These are phyloP conservation scores for Paramecium biaurelia DNA, from an alignment of 73 alveolate genomes.

Conservation along the genomic window DNA sequence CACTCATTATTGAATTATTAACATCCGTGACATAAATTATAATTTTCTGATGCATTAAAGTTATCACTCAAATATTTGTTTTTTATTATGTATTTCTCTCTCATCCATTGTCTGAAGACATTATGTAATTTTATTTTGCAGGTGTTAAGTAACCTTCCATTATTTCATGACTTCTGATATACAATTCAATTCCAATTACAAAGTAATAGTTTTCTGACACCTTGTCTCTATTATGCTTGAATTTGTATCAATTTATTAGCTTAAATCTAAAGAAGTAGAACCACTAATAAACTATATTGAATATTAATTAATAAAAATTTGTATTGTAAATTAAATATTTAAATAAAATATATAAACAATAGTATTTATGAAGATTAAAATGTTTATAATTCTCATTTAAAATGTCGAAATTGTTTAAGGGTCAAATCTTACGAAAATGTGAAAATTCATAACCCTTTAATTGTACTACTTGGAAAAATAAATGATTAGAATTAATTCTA, in stretches of 20 bases:
- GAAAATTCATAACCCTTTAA: too few species aligned
- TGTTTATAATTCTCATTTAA: too few species aligned
- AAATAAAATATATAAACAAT: too few species aligned
- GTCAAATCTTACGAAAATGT: too few species aligned
- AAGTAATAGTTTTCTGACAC: conserved; percentile 35
- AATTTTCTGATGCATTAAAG: conserved; percentile 16
- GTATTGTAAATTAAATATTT: too few species aligned
- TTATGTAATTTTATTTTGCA: conserved; percentile 44
- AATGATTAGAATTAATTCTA: too few species aligned
- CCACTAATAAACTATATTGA: not conserved
- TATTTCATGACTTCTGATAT: not conserved
- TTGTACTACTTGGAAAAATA: too few species aligned
- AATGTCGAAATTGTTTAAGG: too few species aligned
- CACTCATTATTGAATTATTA: conserved; percentile 57
- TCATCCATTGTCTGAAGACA: conserved; percentile 47
- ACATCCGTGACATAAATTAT: conserved; percentile 22
- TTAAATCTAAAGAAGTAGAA: not conserved
- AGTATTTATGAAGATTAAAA: too few species aligned
- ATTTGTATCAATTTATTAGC: conserved; percentile 6
- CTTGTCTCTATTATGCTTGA: conserved; percentile 50
- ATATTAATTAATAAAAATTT: not conserved
- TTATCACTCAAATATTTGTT: not conserved
- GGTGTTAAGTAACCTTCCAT: conserved; percentile 55
- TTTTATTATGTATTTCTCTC: not conserved
- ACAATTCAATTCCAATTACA: conserved; percentile 11